These are phyloP conservation scores for Suaeda aralocaspica DNA, from an alignment of 148 eudicot species.

Conservation along the genomic window DNA sequence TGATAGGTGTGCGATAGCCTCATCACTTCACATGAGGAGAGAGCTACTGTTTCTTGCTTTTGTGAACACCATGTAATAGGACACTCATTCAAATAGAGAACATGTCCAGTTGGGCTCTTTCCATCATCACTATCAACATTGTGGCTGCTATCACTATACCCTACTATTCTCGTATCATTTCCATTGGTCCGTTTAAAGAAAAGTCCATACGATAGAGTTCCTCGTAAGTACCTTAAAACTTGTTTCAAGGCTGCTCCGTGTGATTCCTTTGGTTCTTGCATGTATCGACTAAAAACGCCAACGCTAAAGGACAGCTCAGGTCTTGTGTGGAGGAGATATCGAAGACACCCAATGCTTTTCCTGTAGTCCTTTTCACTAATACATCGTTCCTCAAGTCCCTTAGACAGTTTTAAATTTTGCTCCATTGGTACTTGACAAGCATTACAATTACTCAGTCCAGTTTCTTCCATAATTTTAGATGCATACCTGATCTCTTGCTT, in stretches of 20 bases:
- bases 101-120: constrained; percentile 13
- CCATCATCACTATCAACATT: constrained; percentile 19
- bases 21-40: constrained; percentile 13
- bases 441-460: not conserved
- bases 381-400: not conserved
- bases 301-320: not conserved
- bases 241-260: constrained; percentile 9
- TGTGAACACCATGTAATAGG: constrained; percentile 7
- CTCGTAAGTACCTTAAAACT: not conserved
- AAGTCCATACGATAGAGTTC: not conserved
- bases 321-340: not conserved
- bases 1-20: too few species aligned
- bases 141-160: constrained; percentile 11
- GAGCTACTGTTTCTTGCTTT: constrained; percentile 10
- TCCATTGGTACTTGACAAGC: not conserved
- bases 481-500: constrained; percentile 2
- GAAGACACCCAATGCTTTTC: not conserved
- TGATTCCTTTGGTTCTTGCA: not conserved
- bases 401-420: not conserved
- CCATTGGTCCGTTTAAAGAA: not conserved
- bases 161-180: not conserved
- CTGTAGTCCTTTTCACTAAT: not conserved
- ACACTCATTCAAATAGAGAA: constrained; percentile 3
- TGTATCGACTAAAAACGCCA: not conserved
- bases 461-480: not conserved